Conservation (phyloP, 495 filamentous ascomycete species). For the Viridothelium virens region DNA sequence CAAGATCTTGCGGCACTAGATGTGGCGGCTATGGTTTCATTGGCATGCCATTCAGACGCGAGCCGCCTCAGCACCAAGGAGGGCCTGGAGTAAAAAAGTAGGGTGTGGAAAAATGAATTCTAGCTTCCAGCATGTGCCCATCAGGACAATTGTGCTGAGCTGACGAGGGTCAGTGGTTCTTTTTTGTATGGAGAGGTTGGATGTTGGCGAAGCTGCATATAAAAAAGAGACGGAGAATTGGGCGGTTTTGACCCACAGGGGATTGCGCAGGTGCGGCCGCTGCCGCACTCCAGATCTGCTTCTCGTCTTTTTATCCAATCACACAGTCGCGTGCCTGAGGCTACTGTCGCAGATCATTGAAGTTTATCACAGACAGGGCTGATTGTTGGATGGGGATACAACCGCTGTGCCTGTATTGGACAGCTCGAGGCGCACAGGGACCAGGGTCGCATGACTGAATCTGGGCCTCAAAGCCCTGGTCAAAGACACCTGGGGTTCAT, state of each 20-base stretch:
- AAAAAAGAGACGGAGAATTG: neutral
- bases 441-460: neutral
- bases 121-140: too few species aligned
- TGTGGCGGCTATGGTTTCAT: conserved; percentile 7
- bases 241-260: neutral
- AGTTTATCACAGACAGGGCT: neutral
- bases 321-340: neutral
- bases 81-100: neutral
- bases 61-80: neutral
- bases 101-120: neutral
- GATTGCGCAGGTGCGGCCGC: neutral
- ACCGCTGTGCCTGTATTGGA: conserved; percentile 4
- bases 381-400: conserved; percentile 1
- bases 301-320: neutral
- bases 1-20: conserved; percentile 4
- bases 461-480: neutral
- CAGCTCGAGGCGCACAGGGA: neutral
- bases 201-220: neutral
- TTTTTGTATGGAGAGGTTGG: neutral
- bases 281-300: conserved; percentile 4
- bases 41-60: neutral
- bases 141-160: neutral
- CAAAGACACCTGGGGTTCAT: neutral
- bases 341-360: neutral
- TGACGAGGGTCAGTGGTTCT: neutral